Evolutionary conservation across 2,329 filamentous ascomycete genomes (phyloP).

Genomic region (Delphinella strobiligena): DNA sequence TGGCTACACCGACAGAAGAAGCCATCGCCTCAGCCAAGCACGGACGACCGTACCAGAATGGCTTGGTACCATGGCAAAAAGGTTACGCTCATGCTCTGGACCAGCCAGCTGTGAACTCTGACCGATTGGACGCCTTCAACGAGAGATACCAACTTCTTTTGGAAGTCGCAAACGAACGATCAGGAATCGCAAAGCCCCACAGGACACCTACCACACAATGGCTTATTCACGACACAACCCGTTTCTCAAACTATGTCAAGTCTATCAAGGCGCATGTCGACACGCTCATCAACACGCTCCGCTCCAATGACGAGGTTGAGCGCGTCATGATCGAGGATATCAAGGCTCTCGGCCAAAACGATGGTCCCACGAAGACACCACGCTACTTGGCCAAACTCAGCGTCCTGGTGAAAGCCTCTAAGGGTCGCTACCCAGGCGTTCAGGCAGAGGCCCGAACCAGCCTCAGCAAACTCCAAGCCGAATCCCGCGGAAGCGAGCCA

Average conservation of each 20-base stretch:
- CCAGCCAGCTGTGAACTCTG: conserved; percentile 31
- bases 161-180: conserved; percentile 23
- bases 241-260: conserved; percentile 29
- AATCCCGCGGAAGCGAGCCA: conserved; percentile 2
- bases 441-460: conserved; percentile 2
- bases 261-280: conserved; percentile 31
- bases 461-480: conserved; percentile 4
- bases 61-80: conserved; percentile 30
- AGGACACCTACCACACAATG: conserved; percentile 20
- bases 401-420: conserved; percentile 6
- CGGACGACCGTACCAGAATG: conserved; percentile 34
- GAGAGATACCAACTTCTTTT: conserved; percentile 32
- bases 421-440: conserved; percentile 5
- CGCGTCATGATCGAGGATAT: conserved; percentile 33
- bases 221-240: conserved; percentile 28
- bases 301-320: conserved; percentile 32
- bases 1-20: conserved; percentile 24
- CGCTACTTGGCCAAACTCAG: conserved; percentile 8
- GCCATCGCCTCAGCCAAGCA: no score
- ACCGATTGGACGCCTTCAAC: conserved; percentile 32
- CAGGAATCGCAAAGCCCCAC: conserved; percentile 16
- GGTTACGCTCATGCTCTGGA: conserved; percentile 19
- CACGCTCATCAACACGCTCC: conserved; percentile 25
- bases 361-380: not conserved
- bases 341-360: conserved; percentile 24